phyloP scores from a whole-genome alignment of 352 stramenopile species.

The Vaucheria bursata region DNA sequence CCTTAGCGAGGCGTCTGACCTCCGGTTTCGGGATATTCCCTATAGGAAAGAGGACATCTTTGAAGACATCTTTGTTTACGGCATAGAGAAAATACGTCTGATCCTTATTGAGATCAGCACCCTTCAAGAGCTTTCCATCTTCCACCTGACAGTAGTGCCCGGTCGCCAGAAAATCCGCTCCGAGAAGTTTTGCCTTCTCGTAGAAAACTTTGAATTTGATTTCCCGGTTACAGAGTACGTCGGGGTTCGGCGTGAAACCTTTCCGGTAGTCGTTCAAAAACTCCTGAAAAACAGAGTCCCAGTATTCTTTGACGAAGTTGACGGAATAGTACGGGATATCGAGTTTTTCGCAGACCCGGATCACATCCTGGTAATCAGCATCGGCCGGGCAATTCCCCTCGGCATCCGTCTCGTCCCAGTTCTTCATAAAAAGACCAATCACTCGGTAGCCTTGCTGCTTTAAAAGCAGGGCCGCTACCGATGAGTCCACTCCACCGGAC shows the following conservation, averaged over 20 bases:
- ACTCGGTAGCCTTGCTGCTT: conserved; percentile 69
- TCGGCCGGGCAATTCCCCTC: conserved; percentile 66
- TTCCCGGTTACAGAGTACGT: conserved; percentile 89
- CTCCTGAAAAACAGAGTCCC: conserved; percentile 88
- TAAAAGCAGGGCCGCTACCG: conserved; percentile 80
- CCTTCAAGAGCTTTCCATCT: conserved; percentile 1
- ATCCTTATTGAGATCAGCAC: not conserved
- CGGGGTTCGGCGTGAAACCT: conserved; percentile 76
- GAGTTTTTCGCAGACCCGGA: conserved; percentile 75
- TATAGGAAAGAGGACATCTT: not conserved
- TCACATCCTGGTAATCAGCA: conserved; percentile 77
- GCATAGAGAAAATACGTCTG: not conserved
- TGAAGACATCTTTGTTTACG: not conserved
- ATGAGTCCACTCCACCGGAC: conserved; percentile 91
- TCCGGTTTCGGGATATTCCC: not conserved
- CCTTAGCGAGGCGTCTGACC: not conserved
- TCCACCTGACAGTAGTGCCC: conserved; percentile 71
- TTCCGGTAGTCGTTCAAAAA: conserved; percentile 66
- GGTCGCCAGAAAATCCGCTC: conserved; percentile 80
- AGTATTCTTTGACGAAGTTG: conserved; percentile 86
- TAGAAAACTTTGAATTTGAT: conserved; percentile 96
- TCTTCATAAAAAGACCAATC: conserved; percentile 93
- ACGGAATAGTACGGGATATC: conserved; percentile 72
- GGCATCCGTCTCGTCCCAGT: conserved; percentile 90
- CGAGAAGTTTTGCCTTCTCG: conserved; percentile 69